Evolutionary conservation across 2,329 filamentous ascomycete genomes (phyloP).

Genomic region (Alternaria conjuncta): DNA sequence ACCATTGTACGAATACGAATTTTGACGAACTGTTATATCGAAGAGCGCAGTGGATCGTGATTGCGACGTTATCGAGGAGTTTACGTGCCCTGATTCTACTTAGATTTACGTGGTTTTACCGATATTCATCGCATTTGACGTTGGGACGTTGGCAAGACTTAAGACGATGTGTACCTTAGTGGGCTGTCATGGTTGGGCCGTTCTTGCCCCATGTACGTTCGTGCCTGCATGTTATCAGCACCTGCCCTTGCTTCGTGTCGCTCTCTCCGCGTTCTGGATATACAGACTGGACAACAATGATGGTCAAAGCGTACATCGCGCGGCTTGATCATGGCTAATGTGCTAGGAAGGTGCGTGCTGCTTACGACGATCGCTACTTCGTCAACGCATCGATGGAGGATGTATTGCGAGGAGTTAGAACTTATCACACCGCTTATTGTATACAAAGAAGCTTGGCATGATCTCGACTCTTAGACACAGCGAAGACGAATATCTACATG

Average conservation of each 20-base stretch:
- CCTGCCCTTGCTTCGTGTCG: not conserved
- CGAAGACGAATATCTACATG: not conserved
- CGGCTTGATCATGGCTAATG: not conserved
- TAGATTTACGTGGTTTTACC: too few relatives aligned
- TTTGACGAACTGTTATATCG: conserved; percentile 1
- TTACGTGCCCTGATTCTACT: not conserved
- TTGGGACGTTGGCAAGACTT: not conserved
- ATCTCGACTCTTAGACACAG: not conserved
- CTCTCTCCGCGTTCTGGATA: too few relatives aligned
- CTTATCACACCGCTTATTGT: not conserved
- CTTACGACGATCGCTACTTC: not conserved
- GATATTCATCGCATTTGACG: too few relatives aligned
- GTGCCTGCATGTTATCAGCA: not conserved
- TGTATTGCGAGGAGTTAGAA: not conserved
- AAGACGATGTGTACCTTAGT: too few relatives aligned
- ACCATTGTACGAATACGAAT: conserved; percentile 16
- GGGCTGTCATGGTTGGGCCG: too few relatives aligned
- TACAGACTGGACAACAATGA: not conserved
- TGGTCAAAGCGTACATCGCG: not conserved
- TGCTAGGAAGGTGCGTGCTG: not conserved
- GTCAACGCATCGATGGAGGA: not conserved
- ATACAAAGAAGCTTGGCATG: not conserved
- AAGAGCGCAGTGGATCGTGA: not conserved
- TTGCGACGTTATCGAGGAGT: not conserved
- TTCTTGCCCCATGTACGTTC: not conserved